Conservation (phyloP, 1,284 basidiomycete genomes). For the Naganishia cerealis region DNA sequence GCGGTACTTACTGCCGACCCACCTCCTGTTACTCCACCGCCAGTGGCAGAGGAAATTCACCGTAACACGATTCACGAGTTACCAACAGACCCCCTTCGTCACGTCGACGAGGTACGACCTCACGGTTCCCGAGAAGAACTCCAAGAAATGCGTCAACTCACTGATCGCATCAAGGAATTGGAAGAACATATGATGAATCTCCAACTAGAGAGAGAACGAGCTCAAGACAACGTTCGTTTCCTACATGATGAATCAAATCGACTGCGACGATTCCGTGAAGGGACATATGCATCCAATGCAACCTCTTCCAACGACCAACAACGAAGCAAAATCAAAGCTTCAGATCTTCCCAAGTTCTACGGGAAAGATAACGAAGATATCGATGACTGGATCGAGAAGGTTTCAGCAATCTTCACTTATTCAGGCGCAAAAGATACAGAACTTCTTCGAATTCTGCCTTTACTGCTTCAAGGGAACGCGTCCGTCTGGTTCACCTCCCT, state of each 20-base stretch:
- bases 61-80: background rate
- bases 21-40: background rate
- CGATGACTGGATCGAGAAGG: conserved; percentile 29
- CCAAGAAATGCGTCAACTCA: background rate
- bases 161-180: too few species aligned
- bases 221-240: background rate
- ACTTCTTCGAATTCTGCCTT: conserved; percentile 10
- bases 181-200: background rate
- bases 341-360: conserved; percentile 11
- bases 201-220: background rate
- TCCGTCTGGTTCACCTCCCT: conserved; percentile 23
- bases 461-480: conserved; percentile 25
- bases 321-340: conserved; percentile 9
- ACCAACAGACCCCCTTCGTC: conserved; percentile 6
- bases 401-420: conserved; percentile 16
- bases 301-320: background rate
- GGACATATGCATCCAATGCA: background rate
- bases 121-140: background rate
- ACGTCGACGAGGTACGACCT: background rate
- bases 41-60: background rate
- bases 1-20: too few species aligned
- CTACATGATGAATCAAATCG: background rate
- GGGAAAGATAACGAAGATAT: conserved; percentile 17
- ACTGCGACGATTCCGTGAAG: background rate
- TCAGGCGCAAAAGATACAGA: conserved; percentile 6